Conservation (phyloP, 805 yeast genomes). For the Monosporozyma yasuniensis region DNA sequence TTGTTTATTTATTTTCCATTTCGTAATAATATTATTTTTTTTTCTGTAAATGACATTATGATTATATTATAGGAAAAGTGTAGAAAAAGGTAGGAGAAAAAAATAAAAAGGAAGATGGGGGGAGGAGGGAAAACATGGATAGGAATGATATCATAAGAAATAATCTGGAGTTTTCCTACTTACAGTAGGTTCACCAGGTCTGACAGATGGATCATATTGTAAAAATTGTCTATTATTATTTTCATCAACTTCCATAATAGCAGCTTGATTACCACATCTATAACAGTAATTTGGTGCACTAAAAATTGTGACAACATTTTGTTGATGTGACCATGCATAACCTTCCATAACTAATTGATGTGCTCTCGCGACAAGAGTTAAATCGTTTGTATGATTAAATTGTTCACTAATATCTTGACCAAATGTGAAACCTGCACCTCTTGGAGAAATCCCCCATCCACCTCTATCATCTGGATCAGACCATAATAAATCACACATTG, state of each 20-base stretch:
- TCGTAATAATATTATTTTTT: not conserved
- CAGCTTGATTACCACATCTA: slow-evolving; percentile 97
- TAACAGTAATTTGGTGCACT: slow-evolving; percentile 95
- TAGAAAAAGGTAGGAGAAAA: not conserved
- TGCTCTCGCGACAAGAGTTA: slow-evolving; percentile 83
- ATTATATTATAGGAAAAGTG: not conserved
- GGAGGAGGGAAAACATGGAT: not conserved
- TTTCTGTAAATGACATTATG: not conserved
- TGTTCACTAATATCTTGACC: slow-evolving; percentile 93
- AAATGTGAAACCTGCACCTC: slow-evolving; percentile 98
- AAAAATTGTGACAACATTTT: slow-evolving; percentile 86
- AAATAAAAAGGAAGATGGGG: not conserved
- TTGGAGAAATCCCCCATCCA: slow-evolving; percentile 95
- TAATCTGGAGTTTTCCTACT: slow-evolving; percentile 96
- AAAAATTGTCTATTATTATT: slow-evolving; percentile 82
- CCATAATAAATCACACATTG: slow-evolving; percentile 95
- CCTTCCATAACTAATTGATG: slow-evolving; percentile 99
- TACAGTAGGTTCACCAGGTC: slow-evolving; percentile 97
- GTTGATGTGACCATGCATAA: slow-evolving; percentile 89
- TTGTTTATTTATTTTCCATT: not conserved
- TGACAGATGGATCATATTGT: slow-evolving; percentile 92
- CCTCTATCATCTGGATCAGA: slow-evolving; percentile 97
- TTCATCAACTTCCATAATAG: slow-evolving; percentile 96
- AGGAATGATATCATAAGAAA: slow-evolving; percentile 51
- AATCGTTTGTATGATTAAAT: slow-evolving; percentile 83